These are phyloP conservation scores for Apiospora phragmitis DNA, from an alignment of 2,329 filamentous ascomycete genomes.

Conservation along the genomic window DNA sequence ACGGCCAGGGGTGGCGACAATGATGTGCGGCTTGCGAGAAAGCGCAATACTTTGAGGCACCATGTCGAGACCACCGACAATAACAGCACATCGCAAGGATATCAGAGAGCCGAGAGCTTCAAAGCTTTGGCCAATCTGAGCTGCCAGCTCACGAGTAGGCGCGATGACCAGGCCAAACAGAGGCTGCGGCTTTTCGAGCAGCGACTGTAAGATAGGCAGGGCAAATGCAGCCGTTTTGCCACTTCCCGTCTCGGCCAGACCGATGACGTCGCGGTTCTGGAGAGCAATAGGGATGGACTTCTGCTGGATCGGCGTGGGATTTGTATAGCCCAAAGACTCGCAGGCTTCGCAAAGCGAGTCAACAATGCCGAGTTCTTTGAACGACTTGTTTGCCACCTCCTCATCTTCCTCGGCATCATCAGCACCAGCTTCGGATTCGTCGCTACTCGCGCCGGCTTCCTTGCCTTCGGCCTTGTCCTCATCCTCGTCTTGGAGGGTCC, in stretches of 20 bases:
- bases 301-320: conserved; percentile 85
- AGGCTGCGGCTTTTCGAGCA: conserved; percentile 84
- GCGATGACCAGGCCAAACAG: conserved; percentile 89
- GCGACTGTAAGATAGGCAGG: conserved; percentile 84
- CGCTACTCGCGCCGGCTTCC: conserved; percentile 19
- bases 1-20: conserved; percentile 89
- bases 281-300: conserved; percentile 82
- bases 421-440: conserved; percentile 22
- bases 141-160: conserved; percentile 89
- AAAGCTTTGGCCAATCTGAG: conserved; percentile 85
- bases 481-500: conserved; percentile 25
- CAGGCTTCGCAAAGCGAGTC: conserved; percentile 90
- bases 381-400: conserved; percentile 52
- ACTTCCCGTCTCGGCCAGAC: conserved; percentile 90
- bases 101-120: conserved; percentile 87
- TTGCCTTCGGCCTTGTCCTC: conserved; percentile 30
- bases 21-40: conserved; percentile 92
- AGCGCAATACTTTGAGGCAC: conserved; percentile 87
- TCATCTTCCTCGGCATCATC: conserved; percentile 23
- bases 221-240: conserved; percentile 97
- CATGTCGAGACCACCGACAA: conserved; percentile 96
- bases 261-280: conserved; percentile 82
- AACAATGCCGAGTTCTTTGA: conserved; percentile 75
- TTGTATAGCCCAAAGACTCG: conserved; percentile 75
- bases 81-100: conserved; percentile 79